Percentiles rank a stretch among this genome's conserved stretches.
These are phyloP conservation scores for Suhomyces kunorum DNA, from an alignment of 1,139 yeast species.

Conservation along the genomic window DNA sequence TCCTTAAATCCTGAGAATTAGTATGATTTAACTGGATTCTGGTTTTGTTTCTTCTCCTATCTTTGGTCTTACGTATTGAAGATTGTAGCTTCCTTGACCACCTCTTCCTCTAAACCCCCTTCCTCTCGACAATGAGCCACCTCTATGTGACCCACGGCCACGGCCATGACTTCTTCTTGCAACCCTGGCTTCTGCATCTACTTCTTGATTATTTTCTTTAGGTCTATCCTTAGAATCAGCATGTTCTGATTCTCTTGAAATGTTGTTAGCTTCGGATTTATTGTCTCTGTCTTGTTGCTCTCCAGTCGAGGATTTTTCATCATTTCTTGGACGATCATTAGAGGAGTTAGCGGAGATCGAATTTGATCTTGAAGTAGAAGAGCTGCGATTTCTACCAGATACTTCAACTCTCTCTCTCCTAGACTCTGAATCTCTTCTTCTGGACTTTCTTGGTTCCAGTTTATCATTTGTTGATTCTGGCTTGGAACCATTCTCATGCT, in stretches of 20 bases:
- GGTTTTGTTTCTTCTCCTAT: conserved; percentile 12
- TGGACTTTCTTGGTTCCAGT: background rate
- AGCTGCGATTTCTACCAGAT: background rate
- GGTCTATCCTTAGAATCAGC: background rate
- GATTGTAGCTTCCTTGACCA: conserved; percentile 20
- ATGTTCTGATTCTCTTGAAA: background rate
- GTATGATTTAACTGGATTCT: conserved; percentile 1
- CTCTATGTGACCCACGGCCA: conserved; percentile 23
- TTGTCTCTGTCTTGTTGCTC: background rate
- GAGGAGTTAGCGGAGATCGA: background rate
- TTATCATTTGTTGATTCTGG: background rate
- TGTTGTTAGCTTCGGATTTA: background rate
- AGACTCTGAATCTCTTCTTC: background rate
- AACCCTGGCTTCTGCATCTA: conserved; percentile 1
- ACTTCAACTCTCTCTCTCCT: conserved; percentile 13
- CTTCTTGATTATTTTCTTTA: conserved; percentile 7
- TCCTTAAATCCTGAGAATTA: background rate
- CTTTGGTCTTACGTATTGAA: conserved; percentile 31
- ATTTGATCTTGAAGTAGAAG: background rate
- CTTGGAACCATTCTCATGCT: background rate
- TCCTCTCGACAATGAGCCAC: conserved; percentile 11
- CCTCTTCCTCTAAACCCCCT: conserved; percentile 18
- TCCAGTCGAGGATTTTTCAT: background rate
- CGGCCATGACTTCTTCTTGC: conserved; percentile 20
- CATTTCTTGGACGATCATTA: background rate